Conservation (phyloP, 257 asterid genomes). For the Lycium barbarum region DNA sequence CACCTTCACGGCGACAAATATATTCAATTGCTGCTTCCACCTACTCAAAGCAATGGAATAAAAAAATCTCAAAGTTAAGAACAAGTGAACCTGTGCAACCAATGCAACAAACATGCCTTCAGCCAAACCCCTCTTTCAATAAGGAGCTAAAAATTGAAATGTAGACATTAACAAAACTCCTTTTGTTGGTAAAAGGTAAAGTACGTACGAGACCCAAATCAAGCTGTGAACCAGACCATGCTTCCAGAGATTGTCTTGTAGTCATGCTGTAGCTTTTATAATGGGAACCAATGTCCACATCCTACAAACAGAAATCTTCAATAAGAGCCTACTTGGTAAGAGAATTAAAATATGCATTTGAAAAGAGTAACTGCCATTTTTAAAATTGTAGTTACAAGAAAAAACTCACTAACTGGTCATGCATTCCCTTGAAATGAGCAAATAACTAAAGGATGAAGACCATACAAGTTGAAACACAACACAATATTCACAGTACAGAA, state of each 20-base stretch:
- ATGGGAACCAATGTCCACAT: conserved; percentile 70
- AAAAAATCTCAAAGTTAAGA: neutral
- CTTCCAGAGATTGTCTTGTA: conserved; percentile 87
- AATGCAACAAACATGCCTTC: neutral
- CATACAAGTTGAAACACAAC: neutral
- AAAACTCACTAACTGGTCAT: neutral
- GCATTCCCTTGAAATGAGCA: conserved; percentile 7
- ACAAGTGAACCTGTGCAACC: neutral
- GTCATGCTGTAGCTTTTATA: conserved; percentile 74
- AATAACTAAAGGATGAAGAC: neutral
- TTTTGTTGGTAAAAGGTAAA: conserved; percentile 2
- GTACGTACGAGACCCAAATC: conserved; percentile 92
- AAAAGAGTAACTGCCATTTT: neutral
- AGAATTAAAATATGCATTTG: conserved; percentile 10
- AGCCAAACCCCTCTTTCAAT: neutral
- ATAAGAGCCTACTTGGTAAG: neutral
- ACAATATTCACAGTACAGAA: neutral
- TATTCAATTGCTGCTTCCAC: conserved; percentile 85
- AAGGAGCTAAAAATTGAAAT: conserved; percentile 5
- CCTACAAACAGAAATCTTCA: conserved; percentile 49
- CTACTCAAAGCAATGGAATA: conserved; percentile 49
- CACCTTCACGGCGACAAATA: conserved; percentile 81
- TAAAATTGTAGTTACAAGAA: neutral
- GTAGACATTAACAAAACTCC: neutral
- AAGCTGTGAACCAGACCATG: conserved; percentile 90